These are phyloP conservation scores for Sporothrix mexicana DNA, from an alignment of 2,329 filamentous ascomycete genomes.

Conservation along the genomic window DNA sequence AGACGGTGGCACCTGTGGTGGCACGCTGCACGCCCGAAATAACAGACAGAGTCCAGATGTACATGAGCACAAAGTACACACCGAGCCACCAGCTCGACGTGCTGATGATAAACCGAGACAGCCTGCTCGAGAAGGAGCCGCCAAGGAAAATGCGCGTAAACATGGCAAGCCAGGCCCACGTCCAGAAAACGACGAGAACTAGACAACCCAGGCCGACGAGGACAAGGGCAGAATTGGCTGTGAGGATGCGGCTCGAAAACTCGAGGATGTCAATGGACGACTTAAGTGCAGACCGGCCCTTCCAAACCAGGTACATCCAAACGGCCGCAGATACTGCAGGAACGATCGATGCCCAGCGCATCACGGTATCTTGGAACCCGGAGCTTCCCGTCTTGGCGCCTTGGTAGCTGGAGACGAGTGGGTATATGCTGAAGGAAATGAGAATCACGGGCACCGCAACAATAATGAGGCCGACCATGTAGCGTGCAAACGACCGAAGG, in stretches of 20 bases:
- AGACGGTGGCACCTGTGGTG: conserved; percentile 92
- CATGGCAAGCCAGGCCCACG: conserved; percentile 96
- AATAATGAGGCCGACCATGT: conserved; percentile 80
- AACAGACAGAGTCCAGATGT: conserved; percentile 91
- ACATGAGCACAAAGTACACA: conserved; percentile 89
- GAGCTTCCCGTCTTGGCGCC: conserved; percentile 72
- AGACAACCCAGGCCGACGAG: conserved; percentile 82
- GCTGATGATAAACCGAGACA: conserved; percentile 77
- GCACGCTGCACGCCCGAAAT: conserved; percentile 87
- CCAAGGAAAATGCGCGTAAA: conserved; percentile 94
- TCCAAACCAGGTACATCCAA: conserved; percentile 84
- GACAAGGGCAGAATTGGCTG: conserved; percentile 82
- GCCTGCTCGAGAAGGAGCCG: conserved; percentile 74
- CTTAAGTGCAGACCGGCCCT: conserved; percentile 78
- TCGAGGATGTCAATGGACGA: conserved; percentile 89
- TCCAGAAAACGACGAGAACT: conserved; percentile 79
- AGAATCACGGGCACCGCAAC: conserved; percentile 85
- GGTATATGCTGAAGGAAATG: conserved; percentile 88
- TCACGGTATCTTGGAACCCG: conserved; percentile 82
- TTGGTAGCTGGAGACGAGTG: conserved; percentile 87
- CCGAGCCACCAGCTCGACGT: conserved; percentile 93
- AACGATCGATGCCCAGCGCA: conserved; percentile 84
- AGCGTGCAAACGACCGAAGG: conserved; percentile 83
- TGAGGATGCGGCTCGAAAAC: conserved; percentile 86
- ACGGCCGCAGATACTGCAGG: conserved; percentile 74